Evolutionary conservation across 2,329 filamentous ascomycete genomes (phyloP).

Genomic region (Aspergillus spinulosporus): DNA sequence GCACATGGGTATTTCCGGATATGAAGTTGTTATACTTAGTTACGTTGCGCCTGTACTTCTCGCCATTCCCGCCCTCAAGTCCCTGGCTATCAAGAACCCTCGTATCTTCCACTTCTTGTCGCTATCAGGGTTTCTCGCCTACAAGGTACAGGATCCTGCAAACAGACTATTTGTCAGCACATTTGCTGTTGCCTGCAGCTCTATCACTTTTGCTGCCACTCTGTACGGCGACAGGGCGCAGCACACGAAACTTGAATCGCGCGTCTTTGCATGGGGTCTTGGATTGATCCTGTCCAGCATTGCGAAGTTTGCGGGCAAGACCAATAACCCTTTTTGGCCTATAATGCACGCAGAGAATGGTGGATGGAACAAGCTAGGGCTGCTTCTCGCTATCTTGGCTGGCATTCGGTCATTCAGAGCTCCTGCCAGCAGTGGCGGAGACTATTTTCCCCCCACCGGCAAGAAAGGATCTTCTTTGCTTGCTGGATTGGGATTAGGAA

Average conservation of each 20-base stretch:
- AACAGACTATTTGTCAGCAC: conserved; percentile 77
- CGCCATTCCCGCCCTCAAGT: conserved; percentile 67
- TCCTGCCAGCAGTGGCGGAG: conserved; percentile 52
- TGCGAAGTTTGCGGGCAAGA: conserved; percentile 88
- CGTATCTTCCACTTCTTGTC: conserved; percentile 74
- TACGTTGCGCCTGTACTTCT: conserved; percentile 81
- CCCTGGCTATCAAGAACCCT: conserved; percentile 66
- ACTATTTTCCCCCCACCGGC: conserved; percentile 53
- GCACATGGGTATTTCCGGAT: conserved; percentile 99
- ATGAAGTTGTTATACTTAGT: conserved; percentile 83
- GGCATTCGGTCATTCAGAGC: conserved; percentile 73
- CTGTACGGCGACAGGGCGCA: conserved; percentile 77
- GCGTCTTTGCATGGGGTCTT: conserved; percentile 75
- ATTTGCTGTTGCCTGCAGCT: conserved; percentile 77
- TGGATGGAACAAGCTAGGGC: conserved; percentile 84
- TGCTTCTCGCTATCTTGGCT: conserved; percentile 73
- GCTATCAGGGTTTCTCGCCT: conserved; percentile 75
- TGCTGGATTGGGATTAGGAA: conserved; percentile 75
- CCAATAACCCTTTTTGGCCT: conserved; percentile 97
- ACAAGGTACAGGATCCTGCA: conserved; percentile 70
- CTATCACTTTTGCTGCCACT: conserved; percentile 79
- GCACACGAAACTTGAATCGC: conserved; percentile 73
- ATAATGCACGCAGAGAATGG: conserved; percentile 87
- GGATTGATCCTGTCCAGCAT: conserved; percentile 83
- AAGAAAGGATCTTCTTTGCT: conserved; percentile 68